Conservation (phyloP, 148 eudicot genomes). For the Beta vulgaris region DNA sequence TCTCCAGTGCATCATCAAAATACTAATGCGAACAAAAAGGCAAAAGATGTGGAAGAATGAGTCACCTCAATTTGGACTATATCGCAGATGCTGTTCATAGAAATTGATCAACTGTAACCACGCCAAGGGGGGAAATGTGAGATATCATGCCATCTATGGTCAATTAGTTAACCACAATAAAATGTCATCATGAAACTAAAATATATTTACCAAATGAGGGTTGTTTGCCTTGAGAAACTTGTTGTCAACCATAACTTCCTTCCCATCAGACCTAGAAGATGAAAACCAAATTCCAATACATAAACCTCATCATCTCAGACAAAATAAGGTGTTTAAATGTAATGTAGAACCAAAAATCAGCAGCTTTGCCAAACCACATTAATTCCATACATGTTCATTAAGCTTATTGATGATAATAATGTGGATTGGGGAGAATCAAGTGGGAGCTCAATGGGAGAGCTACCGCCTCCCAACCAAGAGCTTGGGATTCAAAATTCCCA, state of each 20-base stretch:
- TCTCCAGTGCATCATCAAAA: not conserved
- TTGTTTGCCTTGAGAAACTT: slow-evolving; percentile 75
- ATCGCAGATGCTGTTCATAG: slow-evolving; percentile 65
- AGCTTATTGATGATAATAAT: too few relatives aligned
- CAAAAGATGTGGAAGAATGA: slow-evolving; percentile 13
- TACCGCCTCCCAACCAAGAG: too few relatives aligned
- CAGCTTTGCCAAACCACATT: not conserved
- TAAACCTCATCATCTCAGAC: not conserved
- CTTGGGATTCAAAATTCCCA: too few relatives aligned
- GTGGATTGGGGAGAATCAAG: too few relatives aligned
- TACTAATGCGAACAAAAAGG: not conserved
- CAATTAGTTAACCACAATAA: not conserved
- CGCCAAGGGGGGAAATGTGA: slow-evolving; percentile 3
- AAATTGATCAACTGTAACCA: slow-evolving; percentile 76
- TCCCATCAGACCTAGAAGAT: slow-evolving; percentile 76
- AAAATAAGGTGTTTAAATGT: not conserved
- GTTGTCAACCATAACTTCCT: slow-evolving; percentile 78
- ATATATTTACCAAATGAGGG: slow-evolving; percentile 67
- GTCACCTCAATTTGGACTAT: slow-evolving; percentile 25
- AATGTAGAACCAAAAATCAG: not conserved
- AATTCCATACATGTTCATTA: not conserved
- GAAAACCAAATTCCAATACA: slow-evolving; percentile 7
- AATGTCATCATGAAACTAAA: not conserved
- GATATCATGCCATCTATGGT: not conserved
- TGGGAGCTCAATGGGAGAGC: too few relatives aligned